Conservation (phyloP, 2,329 filamentous ascomycete genomes). For the Neofusicoccum parvum region DNA sequence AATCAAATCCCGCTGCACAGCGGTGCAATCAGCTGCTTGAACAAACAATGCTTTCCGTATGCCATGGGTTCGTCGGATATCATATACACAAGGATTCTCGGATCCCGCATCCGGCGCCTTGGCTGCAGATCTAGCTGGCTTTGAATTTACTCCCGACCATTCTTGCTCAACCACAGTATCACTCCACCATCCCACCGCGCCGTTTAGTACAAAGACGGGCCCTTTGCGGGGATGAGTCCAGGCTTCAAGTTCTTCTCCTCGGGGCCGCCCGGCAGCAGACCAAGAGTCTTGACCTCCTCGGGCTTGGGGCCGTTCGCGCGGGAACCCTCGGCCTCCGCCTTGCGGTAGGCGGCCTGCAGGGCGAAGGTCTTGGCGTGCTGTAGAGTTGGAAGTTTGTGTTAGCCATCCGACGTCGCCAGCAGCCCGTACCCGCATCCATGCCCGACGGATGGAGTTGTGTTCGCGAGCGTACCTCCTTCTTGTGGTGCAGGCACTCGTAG, state of each 20-base stretch:
- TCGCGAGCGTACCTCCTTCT: constrained; percentile 79
- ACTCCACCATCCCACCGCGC: background rate
- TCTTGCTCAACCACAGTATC: background rate
- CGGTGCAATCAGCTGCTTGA: too few species aligned
- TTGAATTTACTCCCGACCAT: background rate
- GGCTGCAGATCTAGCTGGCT: background rate
- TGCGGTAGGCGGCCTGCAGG: constrained; percentile 82
- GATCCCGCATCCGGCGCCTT: background rate
- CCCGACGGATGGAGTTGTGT: constrained; percentile 21
- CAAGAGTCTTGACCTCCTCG: constrained; percentile 84
- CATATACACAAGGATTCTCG: constrained; percentile 4
- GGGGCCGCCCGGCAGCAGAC: constrained; percentile 75
- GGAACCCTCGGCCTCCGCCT: constrained; percentile 71
- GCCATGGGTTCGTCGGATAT: constrained; percentile 15
- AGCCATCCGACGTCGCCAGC: background rate
- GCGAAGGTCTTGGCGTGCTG: constrained; percentile 77
- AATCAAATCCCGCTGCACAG: background rate
- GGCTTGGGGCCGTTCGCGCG: constrained; percentile 79
- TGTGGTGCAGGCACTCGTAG: constrained; percentile 98
- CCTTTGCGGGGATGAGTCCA: constrained; percentile 11
- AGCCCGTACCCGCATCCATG: constrained; percentile 12
- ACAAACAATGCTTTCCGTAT: background rate
- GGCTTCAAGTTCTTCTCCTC: constrained; percentile 64
- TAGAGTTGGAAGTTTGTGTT: background rate
- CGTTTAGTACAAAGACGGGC: constrained; percentile 1